Base-by-base conservation (phyloP, 208 protist genomes). In the Trypanosoma theileri region DNA sequence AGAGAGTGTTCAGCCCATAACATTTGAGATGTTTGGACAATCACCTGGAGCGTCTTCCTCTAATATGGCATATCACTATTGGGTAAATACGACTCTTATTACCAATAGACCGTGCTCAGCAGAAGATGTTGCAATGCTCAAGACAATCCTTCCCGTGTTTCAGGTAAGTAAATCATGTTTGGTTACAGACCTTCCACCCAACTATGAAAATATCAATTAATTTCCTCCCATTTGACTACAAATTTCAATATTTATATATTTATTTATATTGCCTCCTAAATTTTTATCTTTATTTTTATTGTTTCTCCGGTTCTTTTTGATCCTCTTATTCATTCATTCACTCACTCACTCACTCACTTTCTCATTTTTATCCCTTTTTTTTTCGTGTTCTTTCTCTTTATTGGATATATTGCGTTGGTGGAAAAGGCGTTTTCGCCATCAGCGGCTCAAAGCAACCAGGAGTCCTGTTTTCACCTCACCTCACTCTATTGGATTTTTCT, bases 71-170 rank as follows among this genome's bases (percentile, higher is more conserved):
- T 91, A 75, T 53, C 59, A 77, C 53, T 86, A 81, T 61, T 91
- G 77, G 77, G 65, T 88, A 12, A 88, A 91, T 60, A 82, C 79
- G 45, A 84, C 80, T 16, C 61, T 59, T 17, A 59, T 88, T n/a
- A 77, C 68, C 4, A 91, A 91, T 50, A 57, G 56, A 17, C 66
- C 74, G 14, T 83, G 53, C 19, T 70, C 62, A 45, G 50, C 59
- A 6, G 51, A 51, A 16, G 77, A 90, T 24, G 17, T 66, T 26
- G 24, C 71, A 14, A 19, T 40, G 48, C 45, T 85, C 3, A 63
- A 58, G 48, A 50, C 21, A 3, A 9, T 65, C 28, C 65, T 85
- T 6, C 76, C 72, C 21, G 72, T 80, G 3, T 85, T 71, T 53
- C 57, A 42, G 22, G 59, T 73, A 55, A 17, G 40, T 21, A 70